Conservation (phyloP, 805 yeast species). For the Wickerhamiella brachini region DNA sequence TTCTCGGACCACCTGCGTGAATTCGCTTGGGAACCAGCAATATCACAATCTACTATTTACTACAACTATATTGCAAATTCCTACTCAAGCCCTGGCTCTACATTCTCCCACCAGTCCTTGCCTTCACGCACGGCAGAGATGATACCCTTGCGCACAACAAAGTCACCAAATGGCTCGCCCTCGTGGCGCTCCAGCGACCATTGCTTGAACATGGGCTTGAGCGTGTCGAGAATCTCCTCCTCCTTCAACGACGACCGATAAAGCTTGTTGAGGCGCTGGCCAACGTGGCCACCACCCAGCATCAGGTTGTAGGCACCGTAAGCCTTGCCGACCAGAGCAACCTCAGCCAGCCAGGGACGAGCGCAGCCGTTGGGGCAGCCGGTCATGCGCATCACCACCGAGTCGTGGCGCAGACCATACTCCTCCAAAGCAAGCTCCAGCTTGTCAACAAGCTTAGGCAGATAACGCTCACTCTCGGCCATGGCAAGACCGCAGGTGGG, state of each 20-base stretch:
- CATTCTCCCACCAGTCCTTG: constrained; percentile 85
- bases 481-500: constrained; percentile 98
- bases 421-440: constrained; percentile 82
- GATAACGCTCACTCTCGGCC: constrained; percentile 93
- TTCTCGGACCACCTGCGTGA: too few relatives aligned
- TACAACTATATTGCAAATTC: constrained; percentile 1
- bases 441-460: constrained; percentile 71
- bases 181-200: constrained; percentile 88
- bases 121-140: constrained; percentile 85
- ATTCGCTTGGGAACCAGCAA: too few relatives aligned
- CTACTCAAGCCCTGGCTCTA: constrained; percentile 26
- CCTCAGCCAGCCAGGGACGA: constrained; percentile 95
- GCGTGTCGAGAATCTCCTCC: constrained; percentile 63
- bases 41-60: background rate
- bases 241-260: constrained; percentile 81
- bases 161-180: constrained; percentile 93
- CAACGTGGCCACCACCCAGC: constrained; percentile 93
- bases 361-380: constrained; percentile 99
- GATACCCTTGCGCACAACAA: constrained; percentile 72
- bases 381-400: constrained; percentile 94
- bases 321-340: constrained; percentile 92
- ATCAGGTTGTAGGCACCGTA: constrained; percentile 82
- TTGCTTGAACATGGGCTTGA: constrained; percentile 79
- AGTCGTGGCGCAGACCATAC: constrained; percentile 84
- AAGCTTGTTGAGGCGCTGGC: constrained; percentile 82